Base-by-base conservation (phyloP, 2,329 filamentous ascomycete genomes). In the Parastagonospora avenae region DNA sequence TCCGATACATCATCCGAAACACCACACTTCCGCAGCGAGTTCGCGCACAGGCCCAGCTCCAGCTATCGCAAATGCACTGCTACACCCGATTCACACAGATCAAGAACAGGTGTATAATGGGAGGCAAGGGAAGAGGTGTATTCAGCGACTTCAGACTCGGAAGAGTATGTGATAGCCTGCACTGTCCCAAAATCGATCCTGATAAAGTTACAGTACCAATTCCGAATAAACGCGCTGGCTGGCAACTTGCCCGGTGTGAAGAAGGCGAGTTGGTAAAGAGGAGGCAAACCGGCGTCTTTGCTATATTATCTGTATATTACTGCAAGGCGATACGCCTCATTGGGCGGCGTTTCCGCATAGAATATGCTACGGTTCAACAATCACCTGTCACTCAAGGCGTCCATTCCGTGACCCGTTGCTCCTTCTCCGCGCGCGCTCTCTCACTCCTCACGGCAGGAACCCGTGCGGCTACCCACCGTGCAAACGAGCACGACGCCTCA, bases 11-110 rank as follows among this genome's bases (percentile, higher is more conserved):
- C 58, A 91, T 96, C 73, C 91, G 90, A 74, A 99, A 99, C 76
- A 94, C 91, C 29, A 88, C 87, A 1, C 87, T 99, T 2, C 86
- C 92, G 1, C 81, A 86, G 48, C 85, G 92, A 68, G 86, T 89
- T 44, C 90, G 95, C 67, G 91, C 91, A 55, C 90, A 96, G 74
- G 94, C 94, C 36, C 93, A 97, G 79, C 85, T 99, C 49, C 88
- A 97, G 77, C 82, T 99, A 60, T 86, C 89, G 3, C 89, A 96
- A 77, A 97, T 97, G 93, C 92, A 97, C 79, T 87, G 85, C 80
- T 97, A 97, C 77, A 97, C 94, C 31, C 84, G 92, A 54, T 86
- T 91, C 51, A 96, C 93, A 42, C 92, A 97, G 80, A 92, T 99
- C 74, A 87, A 89, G 74, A 97, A 97, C 77, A 82, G 94, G 63